phyloP scores from a whole-genome alignment of 805 yeast genomes.

The Scheffersomyces amazonensis region DNA sequence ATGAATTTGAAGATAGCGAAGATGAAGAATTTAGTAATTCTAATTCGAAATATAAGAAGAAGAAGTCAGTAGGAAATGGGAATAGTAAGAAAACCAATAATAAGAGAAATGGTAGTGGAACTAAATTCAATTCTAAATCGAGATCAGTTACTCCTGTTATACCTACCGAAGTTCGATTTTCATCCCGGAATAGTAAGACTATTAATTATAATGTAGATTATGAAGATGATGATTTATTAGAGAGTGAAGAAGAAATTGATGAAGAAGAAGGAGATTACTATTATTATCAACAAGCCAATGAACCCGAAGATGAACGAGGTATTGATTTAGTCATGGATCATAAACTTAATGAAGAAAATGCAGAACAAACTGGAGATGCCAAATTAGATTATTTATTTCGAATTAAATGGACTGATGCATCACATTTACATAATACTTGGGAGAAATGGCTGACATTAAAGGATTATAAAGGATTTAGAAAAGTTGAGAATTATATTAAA shows the following conservation, averaged over 20 bases:
- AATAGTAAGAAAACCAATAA: background rate
- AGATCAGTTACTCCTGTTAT: background rate
- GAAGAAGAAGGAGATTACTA: conserved; percentile 32
- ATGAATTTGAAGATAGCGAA: conserved; percentile 7
- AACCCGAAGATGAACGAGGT: conserved; percentile 30
- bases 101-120: background rate
- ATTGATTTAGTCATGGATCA: conserved; percentile 43
- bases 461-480: conserved; percentile 69
- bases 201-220: conserved; percentile 77
- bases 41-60: conserved; percentile 12
- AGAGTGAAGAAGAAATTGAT: conserved; percentile 38
- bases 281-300: conserved; percentile 30
- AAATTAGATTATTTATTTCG: conserved; percentile 56
- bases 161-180: conserved; percentile 61
- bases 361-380: conserved; percentile 47
- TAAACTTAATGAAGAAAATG: conserved; percentile 30
- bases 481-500: conserved; percentile 85
- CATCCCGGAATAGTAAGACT: conserved; percentile 64
- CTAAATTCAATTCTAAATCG: background rate
- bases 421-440: conserved; percentile 96
- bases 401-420: conserved; percentile 83
- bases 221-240: conserved; percentile 57
- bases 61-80: conserved; percentile 1
- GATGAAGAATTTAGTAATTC: conserved; percentile 18
- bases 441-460: conserved; percentile 60